Base-by-base conservation (phyloP, 2,329 filamentous ascomycete genomes). In the Xylaria sp. region DNA sequence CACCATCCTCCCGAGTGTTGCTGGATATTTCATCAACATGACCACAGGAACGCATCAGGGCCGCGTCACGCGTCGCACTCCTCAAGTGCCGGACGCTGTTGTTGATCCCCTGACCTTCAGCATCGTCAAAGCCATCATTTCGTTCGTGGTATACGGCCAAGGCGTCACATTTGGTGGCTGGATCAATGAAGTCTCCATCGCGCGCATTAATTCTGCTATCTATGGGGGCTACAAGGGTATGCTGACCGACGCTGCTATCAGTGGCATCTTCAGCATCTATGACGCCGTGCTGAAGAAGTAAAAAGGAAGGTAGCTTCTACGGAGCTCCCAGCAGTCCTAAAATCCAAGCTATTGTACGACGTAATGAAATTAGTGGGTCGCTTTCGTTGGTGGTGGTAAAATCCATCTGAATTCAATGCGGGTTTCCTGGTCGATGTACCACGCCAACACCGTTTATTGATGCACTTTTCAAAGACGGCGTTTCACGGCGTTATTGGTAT, bases 61-160 rank as follows among this genome's bases (percentile, higher is more conserved):
- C 51, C 82, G 83, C 71, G 84, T 80, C 72, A 83, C 78, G 61
- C 80, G 83, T 72, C 85, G 84, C 77, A 77, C 77, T 60, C 78
- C 78, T 48, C 73, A 79, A 62, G 75, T 79, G 54, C 78, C 81
- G 46, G 86, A 88, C 71, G 89, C 90, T 72, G 82, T 85, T 6
- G 89, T 95, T 72, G 96, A 99, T 79, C 94, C 94, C 4, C 83
- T 98, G 77, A 92, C 91, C 26, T 99, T 97, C 82, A 97, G 94
- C 83, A 90, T 98, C 66, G 89, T 89, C 74, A 97, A 97, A 84
- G 94, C 92, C 0, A 79, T 98, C 63, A 81, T 94, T 67, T 90
- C 92, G 7, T 97, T 92, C 79, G 86, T 95, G 40, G 90, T 97
- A 20, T 97, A 94, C 78, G 88, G 86, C 10, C 89, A 91, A 78